A percentile compares a stretch with the other conserved stretches of the same genome.
phyloP scores from a whole-genome alignment of 257 asterid species.

The Handroanthus guayacan region DNA sequence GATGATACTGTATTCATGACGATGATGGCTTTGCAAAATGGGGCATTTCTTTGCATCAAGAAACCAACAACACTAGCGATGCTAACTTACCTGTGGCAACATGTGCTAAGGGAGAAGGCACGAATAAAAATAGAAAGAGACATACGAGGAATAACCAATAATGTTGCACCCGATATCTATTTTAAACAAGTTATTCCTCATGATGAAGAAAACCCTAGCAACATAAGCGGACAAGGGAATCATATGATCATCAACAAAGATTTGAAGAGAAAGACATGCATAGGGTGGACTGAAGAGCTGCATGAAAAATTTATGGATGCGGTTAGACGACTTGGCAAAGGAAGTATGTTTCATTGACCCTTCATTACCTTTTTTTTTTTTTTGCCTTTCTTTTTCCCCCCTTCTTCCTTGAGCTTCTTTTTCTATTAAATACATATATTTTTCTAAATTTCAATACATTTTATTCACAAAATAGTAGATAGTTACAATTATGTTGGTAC shows the following conservation, averaged over 20 bases:
- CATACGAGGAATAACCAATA: neutral
- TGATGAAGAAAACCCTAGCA: conserved; percentile 25
- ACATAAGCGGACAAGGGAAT: neutral
- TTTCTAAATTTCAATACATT: neutral
- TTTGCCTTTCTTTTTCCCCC: neutral
- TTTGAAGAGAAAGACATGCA: conserved; percentile 50
- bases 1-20: neutral
- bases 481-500: neutral
- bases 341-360: conserved; percentile 41
- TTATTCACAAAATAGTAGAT: neutral
- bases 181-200: conserved; percentile 3
- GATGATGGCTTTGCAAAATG: neutral
- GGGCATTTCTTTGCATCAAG: neutral
- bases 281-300: conserved; percentile 54
- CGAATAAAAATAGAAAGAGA: conserved; percentile 35
- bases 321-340: conserved; percentile 53
- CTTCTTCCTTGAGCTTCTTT: too few species aligned
- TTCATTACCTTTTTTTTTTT: neutral
- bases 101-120: conserved; percentile 49
- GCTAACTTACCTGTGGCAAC: conserved; percentile 53
- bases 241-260: neutral
- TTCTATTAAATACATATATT: too few species aligned
- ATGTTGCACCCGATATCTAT: conserved; percentile 10
- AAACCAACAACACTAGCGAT: neutral
- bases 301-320: conserved; percentile 57